Evolutionary conservation across 352 stramenopile species (phyloP), one percentile per base, ranked within the genome.

Genomic region (Blastocystis hominis): DNA sequence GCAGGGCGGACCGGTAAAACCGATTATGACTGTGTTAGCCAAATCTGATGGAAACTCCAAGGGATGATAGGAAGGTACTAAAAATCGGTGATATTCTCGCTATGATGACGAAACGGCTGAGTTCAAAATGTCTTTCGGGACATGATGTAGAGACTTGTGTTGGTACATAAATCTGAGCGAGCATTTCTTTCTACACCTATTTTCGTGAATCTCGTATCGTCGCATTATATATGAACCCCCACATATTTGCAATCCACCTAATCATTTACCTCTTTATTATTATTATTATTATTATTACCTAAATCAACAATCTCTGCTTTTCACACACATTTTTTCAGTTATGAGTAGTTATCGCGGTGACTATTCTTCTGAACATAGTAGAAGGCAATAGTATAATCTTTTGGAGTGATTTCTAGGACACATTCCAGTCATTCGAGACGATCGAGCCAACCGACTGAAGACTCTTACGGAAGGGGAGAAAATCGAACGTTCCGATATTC

Each of bases 41-140:
- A 68, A 68, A 68, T 68, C 59, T 68, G 59, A 68, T 20, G 59
- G 34, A n/a, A 10, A 36, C 7, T 68, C 59, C 5, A 68, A 68
- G 34, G 0, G 59, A 68, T 68, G 59, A 68, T 68, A 68, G 59
- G 59, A 68, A 68, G 59, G 59, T 68, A 68, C 59, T 68, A 68
- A 68, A 24, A 68, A 68, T 68, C 59, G 59, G 34, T 68, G 47
- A 24, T 68, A 68, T 6, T 15, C 20, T 68, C 34, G 34, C 59
- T 36, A 68, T 30, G 59, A 68, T 68, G 59, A 68, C 17, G 15
- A 20, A 36, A 68, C 59, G 59, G 59, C 59, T 68, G 59, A 68
- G 59, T 68, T 68, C 59, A 68, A 68, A 68, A 68, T 68, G 59
- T 40, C 59, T 20, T 6, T 20, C 7, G 15, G 20, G 59, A 40